Base-by-base conservation (phyloP, 2,329 filamentous ascomycete species). In the Pyrenophora tritici-repentis region DNA sequence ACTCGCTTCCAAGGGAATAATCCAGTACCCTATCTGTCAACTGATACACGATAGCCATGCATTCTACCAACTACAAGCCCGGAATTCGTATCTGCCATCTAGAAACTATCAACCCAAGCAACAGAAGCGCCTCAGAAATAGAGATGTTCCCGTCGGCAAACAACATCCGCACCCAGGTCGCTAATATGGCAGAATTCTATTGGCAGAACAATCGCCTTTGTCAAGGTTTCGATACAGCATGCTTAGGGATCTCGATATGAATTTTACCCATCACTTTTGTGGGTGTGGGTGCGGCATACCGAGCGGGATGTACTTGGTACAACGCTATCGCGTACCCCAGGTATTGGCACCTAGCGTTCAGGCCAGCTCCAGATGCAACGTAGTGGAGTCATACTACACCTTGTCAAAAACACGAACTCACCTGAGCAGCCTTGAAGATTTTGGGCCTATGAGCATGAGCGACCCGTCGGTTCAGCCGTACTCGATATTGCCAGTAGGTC, bases 381-480 rank as follows among this genome's bases (percentile, higher is more conserved):
- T 20, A 39, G 47, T 42, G 39, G 32, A 33, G 42, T 48, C 32
- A 13, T 36, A 34, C 20, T 47, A 42, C 51, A 47, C 17, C 38
- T 46, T 24, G 42, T 53, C 31, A 35, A 33, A 47, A 47, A 72
- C 64, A 72, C 64, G 62, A 67, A 66, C 63, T 68, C 65, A 65
- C 59, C 65, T 66, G 60, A 67, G 59, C 53, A 49, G 16, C 45
- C 26, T 36, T 34, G 40, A 55, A 33, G 36, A 37, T 46, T 64
- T 53, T 65, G 42, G 53, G 63, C 66, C 64, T 64, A 62, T 66
- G 58, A 62, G 40, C 55, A 49, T 38, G 47, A 59, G 53, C 63
- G 65, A 63, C 59, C 64, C 63, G 63, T 62, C 66, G 66, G 63
- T 60, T 67, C 63, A 67, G 38, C 59, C 67, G 70, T 68, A 66